Base-by-base conservation (phyloP, 139 green algal species). In the Ulvella scutata region DNA sequence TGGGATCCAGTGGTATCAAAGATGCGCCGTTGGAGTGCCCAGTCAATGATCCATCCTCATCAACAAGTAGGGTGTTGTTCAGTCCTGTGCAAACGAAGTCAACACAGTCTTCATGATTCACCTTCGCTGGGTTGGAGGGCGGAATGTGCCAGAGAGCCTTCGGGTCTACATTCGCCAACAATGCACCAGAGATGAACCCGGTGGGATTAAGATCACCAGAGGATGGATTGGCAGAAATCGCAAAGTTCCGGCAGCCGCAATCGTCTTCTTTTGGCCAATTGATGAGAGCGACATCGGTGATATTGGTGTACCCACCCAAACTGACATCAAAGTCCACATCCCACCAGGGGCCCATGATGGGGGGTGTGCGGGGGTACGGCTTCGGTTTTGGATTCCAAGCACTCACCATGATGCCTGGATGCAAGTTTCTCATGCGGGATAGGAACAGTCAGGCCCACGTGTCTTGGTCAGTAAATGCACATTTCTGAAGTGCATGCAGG, bases 331-430 rank as follows among this genome's bases (percentile, higher is more conserved):
- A 6, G 17, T 67, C 51, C 1, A 67, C 17, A 26, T 67, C 51
- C 51, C 51, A 67, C 51, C 51, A 67, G 51, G 51, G 51, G 51
- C 51, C 51, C 51, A 67, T 67, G 51, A 67, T 67, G 0, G 51
- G 51, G 1, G 17, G 17, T 26, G 31, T n/a, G 10, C 51, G 1
- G 13, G 51, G 51, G n/a, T 26, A 67, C 7, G 9, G 31, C 51
- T 67, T 67, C n/a, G 51, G 51, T 10, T 67, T 67, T n/a, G 31
- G 31, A 6, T 7, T 36, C 51, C 51, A 67, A n/a, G 33, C 51
- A 1, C n/a, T 7, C 20, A 26, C 33, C n/a, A 26, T 34, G 51
- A 67, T 36, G 51, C 51, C n/a, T n/a, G n/a, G n/a, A n/a, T n/a
- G n/a, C n/a, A n/a, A n/a, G n/a, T n/a, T n/a, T n/a, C n/a, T n/a